A percentile compares a stretch with the other conserved stretches of the same genome.
Evolutionary conservation across 768 basidiomycete genomes (phyloP).

Genomic region (Serendipita sp.): DNA sequence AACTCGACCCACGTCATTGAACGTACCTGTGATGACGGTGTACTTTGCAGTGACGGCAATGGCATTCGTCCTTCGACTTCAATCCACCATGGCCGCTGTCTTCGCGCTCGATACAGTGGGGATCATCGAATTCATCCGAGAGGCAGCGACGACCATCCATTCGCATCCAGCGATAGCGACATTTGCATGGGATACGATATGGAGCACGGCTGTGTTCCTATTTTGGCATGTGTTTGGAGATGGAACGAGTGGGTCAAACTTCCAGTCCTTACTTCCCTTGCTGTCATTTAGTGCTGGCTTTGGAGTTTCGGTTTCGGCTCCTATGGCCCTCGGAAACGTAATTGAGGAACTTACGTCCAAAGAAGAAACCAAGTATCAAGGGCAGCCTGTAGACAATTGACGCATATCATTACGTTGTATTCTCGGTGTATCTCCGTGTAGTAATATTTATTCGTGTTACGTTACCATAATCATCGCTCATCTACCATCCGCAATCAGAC

Average conservation of each 20-base stretch:
- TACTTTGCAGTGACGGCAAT: slow-evolving; percentile 24
- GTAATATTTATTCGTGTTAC: not conserved
- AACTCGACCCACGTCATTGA: slow-evolving; percentile 8
- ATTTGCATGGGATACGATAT: slow-evolving; percentile 50
- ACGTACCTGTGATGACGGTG: slow-evolving; percentile 19
- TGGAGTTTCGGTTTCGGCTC: not conserved
- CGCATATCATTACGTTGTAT: not conserved
- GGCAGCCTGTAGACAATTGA: not conserved
- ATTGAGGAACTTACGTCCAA: not conserved
- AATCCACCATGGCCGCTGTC: slow-evolving; percentile 20
- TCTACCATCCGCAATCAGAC: slow-evolving; percentile 39
- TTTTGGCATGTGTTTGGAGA: slow-evolving; percentile 21
- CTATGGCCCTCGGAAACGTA: not conserved
- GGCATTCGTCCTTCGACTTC: slow-evolving; percentile 23
- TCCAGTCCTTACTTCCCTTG: not conserved
- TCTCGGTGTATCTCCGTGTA: not conserved
- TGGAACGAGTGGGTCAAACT: slow-evolving; percentile 4
- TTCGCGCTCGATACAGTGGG: slow-evolving; percentile 13
- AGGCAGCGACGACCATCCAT: slow-evolving; percentile 26
- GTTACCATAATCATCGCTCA: not conserved
- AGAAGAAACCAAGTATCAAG: not conserved
- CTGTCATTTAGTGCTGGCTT: not conserved
- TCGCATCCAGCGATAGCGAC: slow-evolving; percentile 47
- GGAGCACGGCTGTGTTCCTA: slow-evolving; percentile 32
- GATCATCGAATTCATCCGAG: slow-evolving; percentile 16